Evolutionary conservation across 2,329 filamentous ascomycete genomes (phyloP).

Genomic region (Tolypocladium guangdongense): DNA sequence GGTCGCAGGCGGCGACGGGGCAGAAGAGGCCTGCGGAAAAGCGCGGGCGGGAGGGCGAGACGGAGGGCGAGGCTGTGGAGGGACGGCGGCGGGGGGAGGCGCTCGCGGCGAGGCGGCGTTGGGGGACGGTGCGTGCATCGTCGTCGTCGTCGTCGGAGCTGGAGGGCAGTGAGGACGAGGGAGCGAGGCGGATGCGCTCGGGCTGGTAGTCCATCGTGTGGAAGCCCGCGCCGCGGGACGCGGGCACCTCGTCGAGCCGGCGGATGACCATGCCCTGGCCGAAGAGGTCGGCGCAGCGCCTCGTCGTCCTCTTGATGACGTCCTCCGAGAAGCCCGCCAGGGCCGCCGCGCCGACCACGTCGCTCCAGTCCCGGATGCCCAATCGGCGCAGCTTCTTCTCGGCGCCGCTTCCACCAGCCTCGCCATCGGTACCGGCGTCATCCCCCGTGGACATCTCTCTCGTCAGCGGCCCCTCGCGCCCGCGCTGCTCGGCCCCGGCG

Average conservation of each 20-base stretch:
- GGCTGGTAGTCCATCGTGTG: conserved; percentile 19
- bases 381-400: conserved; percentile 21
- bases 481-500: neutral
- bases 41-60: conserved; percentile 19
- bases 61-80: conserved; percentile 10
- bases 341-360: conserved; percentile 69
- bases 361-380: conserved; percentile 67
- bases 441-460: conserved; percentile 1
- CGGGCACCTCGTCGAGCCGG: conserved; percentile 32
- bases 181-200: conserved; percentile 12
- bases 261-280: conserved; percentile 57
- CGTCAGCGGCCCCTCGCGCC: conserved; percentile 1
- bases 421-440: conserved; percentile 9
- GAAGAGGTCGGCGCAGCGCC: conserved; percentile 68
- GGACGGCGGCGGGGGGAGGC: conserved; percentile 3
- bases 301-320: conserved; percentile 57
- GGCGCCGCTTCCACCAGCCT: conserved; percentile 7
- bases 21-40: conserved; percentile 25
- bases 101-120: conserved; percentile 8
- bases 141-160: conserved; percentile 10
- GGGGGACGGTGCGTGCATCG: conserved; percentile 15
- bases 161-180: neutral
- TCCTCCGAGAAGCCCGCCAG: conserved; percentile 57
- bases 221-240: conserved; percentile 11
- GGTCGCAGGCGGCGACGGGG: conserved; percentile 24